phyloP scores from a whole-genome alignment of 169 alveolate genomes.

The Ophryocystis elektroscirrha region DNA sequence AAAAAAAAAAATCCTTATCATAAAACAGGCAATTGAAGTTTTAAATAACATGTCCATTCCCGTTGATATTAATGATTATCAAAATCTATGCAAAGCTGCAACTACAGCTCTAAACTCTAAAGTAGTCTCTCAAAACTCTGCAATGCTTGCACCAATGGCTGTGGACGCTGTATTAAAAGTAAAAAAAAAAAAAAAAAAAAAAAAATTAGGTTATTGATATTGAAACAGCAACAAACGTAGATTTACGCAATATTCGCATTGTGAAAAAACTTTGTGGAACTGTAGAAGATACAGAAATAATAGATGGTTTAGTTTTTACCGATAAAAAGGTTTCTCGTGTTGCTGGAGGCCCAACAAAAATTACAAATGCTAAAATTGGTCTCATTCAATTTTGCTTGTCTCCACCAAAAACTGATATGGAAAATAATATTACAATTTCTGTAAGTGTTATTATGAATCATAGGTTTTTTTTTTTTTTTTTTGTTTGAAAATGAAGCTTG shows the following conservation, averaged over 20 bases:
- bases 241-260: conserved; percentile 44
- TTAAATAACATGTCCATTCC: conserved; percentile 66
- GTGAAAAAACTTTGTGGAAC: conserved; percentile 86
- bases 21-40: conserved; percentile 53
- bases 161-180: conserved; percentile 82
- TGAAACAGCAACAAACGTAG: conserved; percentile 30
- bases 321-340: conserved; percentile 71
- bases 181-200: not conserved
- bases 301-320: conserved; percentile 87
- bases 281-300: conserved; percentile 88
- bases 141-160: conserved; percentile 91
- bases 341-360: conserved; percentile 83
- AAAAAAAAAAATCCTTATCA: not conserved
- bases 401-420: conserved; percentile 98
- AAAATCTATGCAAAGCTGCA: conserved; percentile 70
- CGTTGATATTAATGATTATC: conserved; percentile 75
- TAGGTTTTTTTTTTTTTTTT: not conserved
- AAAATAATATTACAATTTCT: conserved; percentile 71
- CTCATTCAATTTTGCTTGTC: conserved; percentile 91
- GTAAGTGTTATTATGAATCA: conserved; percentile 63
- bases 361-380: conserved; percentile 80
- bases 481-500: not conserved
- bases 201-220: conserved; percentile 4
- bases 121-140: conserved; percentile 82
- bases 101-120: conserved; percentile 86